Evolutionary conservation across 176 grass and related monocot genomes (phyloP), one percentile per base, ranked within the genome.

Genomic region (Dactylis glomerata): DNA sequence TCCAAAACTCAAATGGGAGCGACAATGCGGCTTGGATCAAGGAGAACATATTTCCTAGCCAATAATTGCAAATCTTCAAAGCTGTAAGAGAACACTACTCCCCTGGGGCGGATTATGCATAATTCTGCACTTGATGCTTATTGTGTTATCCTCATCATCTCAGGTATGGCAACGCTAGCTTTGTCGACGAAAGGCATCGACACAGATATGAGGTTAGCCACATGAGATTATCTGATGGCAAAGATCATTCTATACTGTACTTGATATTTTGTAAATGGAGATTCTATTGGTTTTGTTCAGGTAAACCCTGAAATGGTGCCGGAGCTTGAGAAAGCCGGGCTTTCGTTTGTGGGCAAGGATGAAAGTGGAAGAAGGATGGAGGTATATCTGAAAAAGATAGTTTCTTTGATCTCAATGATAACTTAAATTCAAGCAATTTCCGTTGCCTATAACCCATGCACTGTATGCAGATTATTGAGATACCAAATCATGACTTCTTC

Each of bases 1-100:
- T 99, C 96, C 73, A 99, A 91, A 88, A 96, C 88, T 33, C 96
- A 99, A 68, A 99, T 99, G 96, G 96, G 96, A 17, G 96, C 83
- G 2, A 99, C 96, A 31, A 99, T 99, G 96, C 83, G 91, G 66
- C 93, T 99, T 59, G 96, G 96, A 89, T 92, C 93, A 71, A 96
- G 96, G 77, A 89, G 86, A 82, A 99, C 93, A 23, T 84, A 86
- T 94, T 96, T 99, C 75, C 81, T 92, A 8, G 72, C 14, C 38
- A 83, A 13, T 64, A 77, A 82, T 50, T 88, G 89, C 69, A 99
- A 92, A 92, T 90, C 96, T 72, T 81, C 90, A 70, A 96, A 86
- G 41, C 63, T 99, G 96, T 99, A 91, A 96, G 86, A 66, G 70
- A 82, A 92, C 22, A 75, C n/a, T 52, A 59, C 68, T 8, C 19